phyloP scores from a whole-genome alignment of 495 filamentous ascomycete genomes.

The Clavariopsis aquatica region DNA sequence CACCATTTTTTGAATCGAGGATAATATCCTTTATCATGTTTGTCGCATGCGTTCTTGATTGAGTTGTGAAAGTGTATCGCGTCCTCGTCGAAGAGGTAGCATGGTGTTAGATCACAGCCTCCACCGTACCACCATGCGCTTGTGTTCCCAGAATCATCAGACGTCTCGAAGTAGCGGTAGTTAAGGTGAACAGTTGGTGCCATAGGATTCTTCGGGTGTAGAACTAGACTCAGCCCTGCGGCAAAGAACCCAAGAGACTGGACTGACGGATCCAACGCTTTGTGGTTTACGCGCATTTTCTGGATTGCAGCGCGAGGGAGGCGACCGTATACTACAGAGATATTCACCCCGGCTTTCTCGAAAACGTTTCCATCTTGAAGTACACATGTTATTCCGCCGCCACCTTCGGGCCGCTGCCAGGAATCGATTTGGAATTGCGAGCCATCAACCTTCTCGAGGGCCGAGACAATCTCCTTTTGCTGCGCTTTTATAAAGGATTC shows the following conservation, averaged over 20 bases:
- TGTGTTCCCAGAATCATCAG: constrained; percentile 67
- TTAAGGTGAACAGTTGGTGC: constrained; percentile 97
- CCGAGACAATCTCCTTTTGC: constrained; percentile 80
- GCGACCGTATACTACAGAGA: constrained; percentile 90
- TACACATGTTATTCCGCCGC: constrained; percentile 85
- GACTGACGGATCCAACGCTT: constrained; percentile 75
- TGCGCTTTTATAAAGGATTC: constrained; percentile 91
- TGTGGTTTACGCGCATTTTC: constrained; percentile 95
- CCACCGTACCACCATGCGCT: constrained; percentile 98
- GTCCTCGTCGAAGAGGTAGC: constrained; percentile 95
- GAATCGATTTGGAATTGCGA: constrained; percentile 75
- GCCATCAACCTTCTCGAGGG: constrained; percentile 79
- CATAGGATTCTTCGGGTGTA: constrained; percentile 93
- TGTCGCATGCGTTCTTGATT: constrained; percentile 90
- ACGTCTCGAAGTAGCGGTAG: constrained; percentile 98
- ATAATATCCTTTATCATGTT: constrained; percentile 90
- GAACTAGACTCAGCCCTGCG: constrained; percentile 84
- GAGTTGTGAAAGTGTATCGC: constrained; percentile 93
- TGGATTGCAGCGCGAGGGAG: constrained; percentile 83
- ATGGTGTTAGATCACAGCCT: constrained; percentile 89
- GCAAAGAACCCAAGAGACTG: constrained; percentile 91
- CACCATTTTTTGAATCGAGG: constrained; percentile 98
- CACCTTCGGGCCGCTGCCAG: constrained; percentile 85
- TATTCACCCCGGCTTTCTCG: constrained; percentile 97
- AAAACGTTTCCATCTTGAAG: constrained; percentile 95